phyloP scores from a whole-genome alignment of 1,284 basidiomycete genomes.

The Trametes pubescens region DNA sequence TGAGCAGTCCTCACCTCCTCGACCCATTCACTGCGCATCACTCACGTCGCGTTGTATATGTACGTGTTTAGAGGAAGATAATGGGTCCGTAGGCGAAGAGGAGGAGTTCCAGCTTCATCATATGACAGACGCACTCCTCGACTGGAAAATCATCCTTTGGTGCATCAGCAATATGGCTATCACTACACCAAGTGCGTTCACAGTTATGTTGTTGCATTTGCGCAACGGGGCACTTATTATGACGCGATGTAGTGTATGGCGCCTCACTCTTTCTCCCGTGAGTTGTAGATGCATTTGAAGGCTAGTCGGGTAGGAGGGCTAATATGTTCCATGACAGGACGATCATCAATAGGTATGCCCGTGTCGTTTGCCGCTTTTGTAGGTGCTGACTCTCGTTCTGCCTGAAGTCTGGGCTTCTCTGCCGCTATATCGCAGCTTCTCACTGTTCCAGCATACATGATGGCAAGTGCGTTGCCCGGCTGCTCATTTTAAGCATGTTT shows the following conservation, averaged over 20 bases:
- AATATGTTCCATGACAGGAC: slow-evolving; percentile 48
- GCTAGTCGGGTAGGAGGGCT: not conserved
- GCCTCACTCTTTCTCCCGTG: slow-evolving; percentile 37
- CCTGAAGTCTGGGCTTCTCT: slow-evolving; percentile 61
- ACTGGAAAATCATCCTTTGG: slow-evolving; percentile 73
- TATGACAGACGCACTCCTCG: slow-evolving; percentile 59
- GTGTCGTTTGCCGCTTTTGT: not conserved
- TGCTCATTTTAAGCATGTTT: no score
- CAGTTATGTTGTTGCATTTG: not conserved
- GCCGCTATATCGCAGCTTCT: slow-evolving; percentile 69
- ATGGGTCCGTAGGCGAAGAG: slow-evolving; percentile 71
- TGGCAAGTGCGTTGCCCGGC: slow-evolving; percentile 58
- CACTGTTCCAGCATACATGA: slow-evolving; percentile 73
- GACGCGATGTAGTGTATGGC: slow-evolving; percentile 25
- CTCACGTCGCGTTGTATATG: not conserved
- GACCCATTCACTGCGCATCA: not conserved
- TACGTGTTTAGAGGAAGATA: slow-evolving; percentile 59
- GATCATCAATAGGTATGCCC: slow-evolving; percentile 62
- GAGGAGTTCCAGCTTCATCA: slow-evolving; percentile 64
- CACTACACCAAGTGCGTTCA: slow-evolving; percentile 60
- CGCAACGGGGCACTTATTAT: not conserved
- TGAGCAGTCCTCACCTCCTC: slow-evolving; percentile 35
- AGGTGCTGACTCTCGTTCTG: not conserved
- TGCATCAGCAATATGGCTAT: slow-evolving; percentile 69
- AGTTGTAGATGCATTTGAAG: slow-evolving; percentile 9